Conservation (phyloP, 441 rosid genomes). For the Dalechampia spathulata region DNA sequence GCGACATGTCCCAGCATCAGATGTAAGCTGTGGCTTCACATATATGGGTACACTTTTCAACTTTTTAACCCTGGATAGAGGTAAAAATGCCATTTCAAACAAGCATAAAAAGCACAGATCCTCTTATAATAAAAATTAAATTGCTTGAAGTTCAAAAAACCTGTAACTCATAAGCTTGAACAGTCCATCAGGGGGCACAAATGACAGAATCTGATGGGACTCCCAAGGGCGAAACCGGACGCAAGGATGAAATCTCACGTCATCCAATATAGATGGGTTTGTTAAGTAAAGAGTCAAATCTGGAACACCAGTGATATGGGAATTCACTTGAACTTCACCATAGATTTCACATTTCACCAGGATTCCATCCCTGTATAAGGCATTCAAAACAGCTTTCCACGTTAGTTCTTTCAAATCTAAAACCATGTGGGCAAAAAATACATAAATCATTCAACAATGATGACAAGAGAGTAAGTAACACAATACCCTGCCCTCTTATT, state of each 20-base stretch:
- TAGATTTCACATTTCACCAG: slow-evolving; percentile 83
- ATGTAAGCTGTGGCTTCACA: slow-evolving; percentile 83
- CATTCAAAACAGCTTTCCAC: slow-evolving; percentile 13
- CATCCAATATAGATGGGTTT: slow-evolving; percentile 73
- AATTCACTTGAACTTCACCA: slow-evolving; percentile 85
- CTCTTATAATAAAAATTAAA: background rate
- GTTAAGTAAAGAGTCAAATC: slow-evolving; percentile 84
- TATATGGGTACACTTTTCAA: slow-evolving; percentile 79
- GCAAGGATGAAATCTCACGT: slow-evolving; percentile 85
- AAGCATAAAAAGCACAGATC: background rate
- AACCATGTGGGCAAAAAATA: slow-evolving; percentile 1
- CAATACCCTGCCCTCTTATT: too few relatives aligned
- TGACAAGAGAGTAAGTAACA: too few relatives aligned
- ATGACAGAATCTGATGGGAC: slow-evolving; percentile 80
- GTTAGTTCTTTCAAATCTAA: slow-evolving; percentile 2
- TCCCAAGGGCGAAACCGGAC: slow-evolving; percentile 95
- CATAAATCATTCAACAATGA: background rate
- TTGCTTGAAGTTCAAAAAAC: slow-evolving; percentile 23
- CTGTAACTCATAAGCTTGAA: slow-evolving; percentile 98
- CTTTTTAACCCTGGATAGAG: slow-evolving; percentile 58
- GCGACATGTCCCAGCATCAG: slow-evolving; percentile 65
- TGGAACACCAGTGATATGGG: slow-evolving; percentile 88
- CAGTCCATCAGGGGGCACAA: slow-evolving; percentile 96
- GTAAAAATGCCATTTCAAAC: background rate
- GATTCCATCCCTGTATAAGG: slow-evolving; percentile 62